Conservation (phyloP, 331 rosid genomes). For the Ulmus americana region DNA sequence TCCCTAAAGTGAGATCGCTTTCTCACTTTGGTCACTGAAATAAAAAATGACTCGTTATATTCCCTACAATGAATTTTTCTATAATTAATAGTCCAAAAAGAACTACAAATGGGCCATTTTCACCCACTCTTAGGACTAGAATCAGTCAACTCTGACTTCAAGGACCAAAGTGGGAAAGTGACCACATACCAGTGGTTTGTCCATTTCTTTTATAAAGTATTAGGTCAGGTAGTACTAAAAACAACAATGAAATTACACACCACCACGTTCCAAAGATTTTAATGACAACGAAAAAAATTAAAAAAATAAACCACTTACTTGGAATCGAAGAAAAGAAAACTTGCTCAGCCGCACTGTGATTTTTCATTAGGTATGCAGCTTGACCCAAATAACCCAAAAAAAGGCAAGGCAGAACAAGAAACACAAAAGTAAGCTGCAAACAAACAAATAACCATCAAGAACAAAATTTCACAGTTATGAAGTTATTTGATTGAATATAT, state of each 20-base stretch:
- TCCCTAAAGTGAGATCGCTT: too few species aligned
- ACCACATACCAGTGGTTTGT: too few species aligned
- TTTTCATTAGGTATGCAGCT: slow-evolving; percentile 93
- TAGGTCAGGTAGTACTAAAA: background rate
- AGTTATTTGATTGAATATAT: too few species aligned
- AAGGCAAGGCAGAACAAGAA: slow-evolving; percentile 93
- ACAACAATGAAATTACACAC: background rate
- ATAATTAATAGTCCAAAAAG: too few species aligned
- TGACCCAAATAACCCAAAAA: slow-evolving; percentile 98
- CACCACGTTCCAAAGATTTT: background rate
- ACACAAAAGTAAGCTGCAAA: slow-evolving; percentile 83
- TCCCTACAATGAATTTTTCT: too few species aligned
- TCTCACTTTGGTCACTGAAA: too few species aligned
- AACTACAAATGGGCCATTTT: too few species aligned
- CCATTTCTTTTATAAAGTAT: background rate
- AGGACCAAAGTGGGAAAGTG: too few species aligned
- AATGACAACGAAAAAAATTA: background rate
- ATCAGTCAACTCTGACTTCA: too few species aligned
- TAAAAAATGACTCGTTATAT: too few species aligned
- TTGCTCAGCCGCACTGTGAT: slow-evolving; percentile 50
- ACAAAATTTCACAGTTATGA: background rate
- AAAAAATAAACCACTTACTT: slow-evolving; percentile 25
- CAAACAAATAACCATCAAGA: slow-evolving; percentile 34
- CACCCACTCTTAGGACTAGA: too few species aligned
- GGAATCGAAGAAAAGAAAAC: slow-evolving; percentile 70